Percentiles rank a stretch among this genome's conserved stretches.
Evolutionary conservation across 169 alveolate genomes (phyloP).

Genomic region (Cyclospora cayetanensis): DNA sequence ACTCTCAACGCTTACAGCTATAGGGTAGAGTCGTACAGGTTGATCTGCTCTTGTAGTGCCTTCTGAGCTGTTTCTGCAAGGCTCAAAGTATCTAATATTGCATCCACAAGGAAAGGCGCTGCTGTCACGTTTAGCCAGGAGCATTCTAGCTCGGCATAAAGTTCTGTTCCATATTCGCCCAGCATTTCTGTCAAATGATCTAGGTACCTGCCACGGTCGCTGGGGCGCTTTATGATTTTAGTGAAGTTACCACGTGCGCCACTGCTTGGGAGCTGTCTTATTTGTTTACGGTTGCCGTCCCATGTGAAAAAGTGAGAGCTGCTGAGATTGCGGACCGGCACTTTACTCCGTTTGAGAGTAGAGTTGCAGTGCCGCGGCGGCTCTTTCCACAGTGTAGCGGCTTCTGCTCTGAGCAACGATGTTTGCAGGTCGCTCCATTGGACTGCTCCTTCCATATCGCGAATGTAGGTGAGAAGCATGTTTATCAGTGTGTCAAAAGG

Average conservation of each 20-base stretch:
- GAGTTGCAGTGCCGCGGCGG: background rate
- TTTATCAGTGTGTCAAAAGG: too few relatives aligned
- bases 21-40: background rate
- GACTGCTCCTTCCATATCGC: too few relatives aligned
- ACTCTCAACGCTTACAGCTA: background rate
- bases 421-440: too few relatives aligned
- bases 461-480: too few relatives aligned
- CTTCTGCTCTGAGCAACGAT: too few relatives aligned
- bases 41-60: constrained; percentile 28
- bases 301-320: too few relatives aligned
- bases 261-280: background rate
- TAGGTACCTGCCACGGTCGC: background rate
- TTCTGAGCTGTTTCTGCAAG: constrained; percentile 60
- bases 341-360: too few relatives aligned
- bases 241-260: background rate
- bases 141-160: constrained; percentile 25
- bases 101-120: constrained; percentile 68
- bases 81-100: constrained; percentile 62
- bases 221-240: background rate
- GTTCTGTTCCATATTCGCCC: constrained; percentile 59
- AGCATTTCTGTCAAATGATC: background rate
- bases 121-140: constrained; percentile 69
- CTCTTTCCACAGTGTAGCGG: too few relatives aligned
- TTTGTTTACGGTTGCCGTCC: constrained; percentile 1
- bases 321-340: background rate